Base-by-base conservation (phyloP, 148 eudicot species). In the Gaultheria prostrata region DNA sequence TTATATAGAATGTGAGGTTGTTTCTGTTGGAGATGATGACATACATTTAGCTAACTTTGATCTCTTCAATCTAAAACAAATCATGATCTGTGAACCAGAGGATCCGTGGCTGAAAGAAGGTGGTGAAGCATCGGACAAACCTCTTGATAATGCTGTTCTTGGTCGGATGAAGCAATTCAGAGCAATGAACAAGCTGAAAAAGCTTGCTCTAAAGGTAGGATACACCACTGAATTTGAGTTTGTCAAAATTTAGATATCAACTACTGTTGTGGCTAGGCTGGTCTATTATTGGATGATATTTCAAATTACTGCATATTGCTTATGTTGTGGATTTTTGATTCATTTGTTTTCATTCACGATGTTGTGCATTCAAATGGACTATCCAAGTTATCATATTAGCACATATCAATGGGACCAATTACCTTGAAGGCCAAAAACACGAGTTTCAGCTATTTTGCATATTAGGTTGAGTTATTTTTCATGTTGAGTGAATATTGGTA, bases 91-190 rank as follows among this genome's bases (percentile, higher is more conserved):
- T 89, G 89, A 87, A 77, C 76, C 86, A 96, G 99, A 96, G 80
- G 97, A 96, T 86, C 97, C 95, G n/a, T 94, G 99, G 99, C 91
- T 96, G 26, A 90, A 81, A 89, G 93, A 91, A 92, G 95, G 89
- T 3, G 98, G 97, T 4, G 95, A 90, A 77, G 95, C 97, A 84
- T 92, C 97, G 39, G 95, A 92, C 49, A 87, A 78, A 78, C 99
- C 98, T 46, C 93, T 94, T 81, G 91, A 90, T 84, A 94, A 93
- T 87, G 99, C 94, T 70, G 99, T 96, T 49, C 91, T 94, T 28
- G 86, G 77, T 51, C 89, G 99, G 88, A 92, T 96, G 98, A 96
- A 90, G 87, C 99, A 96, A 83, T 94, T 96, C 85, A 88, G 97
- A 86, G 94, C 98, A 73, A 96, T 94, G 99, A 96, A 96, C 90